phyloP scores from a whole-genome alignment of 2,329 filamentous ascomycete species.

The Drechmeria coniospora region DNA sequence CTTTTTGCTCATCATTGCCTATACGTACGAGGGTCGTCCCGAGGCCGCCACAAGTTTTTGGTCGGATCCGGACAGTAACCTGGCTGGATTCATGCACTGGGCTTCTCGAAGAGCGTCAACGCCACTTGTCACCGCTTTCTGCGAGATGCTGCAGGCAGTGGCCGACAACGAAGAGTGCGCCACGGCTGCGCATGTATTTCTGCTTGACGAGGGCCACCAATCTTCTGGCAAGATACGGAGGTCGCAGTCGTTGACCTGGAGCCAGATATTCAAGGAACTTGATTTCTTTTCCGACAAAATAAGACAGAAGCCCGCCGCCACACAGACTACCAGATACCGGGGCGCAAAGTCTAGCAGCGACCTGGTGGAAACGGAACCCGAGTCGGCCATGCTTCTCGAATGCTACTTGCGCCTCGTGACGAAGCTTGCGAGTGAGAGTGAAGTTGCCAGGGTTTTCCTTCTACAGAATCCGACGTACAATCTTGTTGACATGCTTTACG shows the following conservation, averaged over 20 bases:
- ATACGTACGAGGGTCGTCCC: conserved; percentile 71
- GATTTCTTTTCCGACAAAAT: conserved; percentile 70
- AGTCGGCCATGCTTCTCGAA: conserved; percentile 92
- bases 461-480: conserved; percentile 49
- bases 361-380: conserved; percentile 68
- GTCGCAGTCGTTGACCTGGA: conserved; percentile 77
- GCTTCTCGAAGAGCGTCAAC: conserved; percentile 90
- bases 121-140: conserved; percentile 90
- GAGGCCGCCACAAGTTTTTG: conserved; percentile 83
- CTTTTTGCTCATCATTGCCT: conserved; percentile 84
- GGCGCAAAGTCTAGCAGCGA: conserved; percentile 46
- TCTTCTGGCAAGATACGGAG: conserved; percentile 65
- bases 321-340: conserved; percentile 28
- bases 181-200: conserved; percentile 70
- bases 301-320: conserved; percentile 48
- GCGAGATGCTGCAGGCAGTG: conserved; percentile 85
- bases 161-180: conserved; percentile 73
- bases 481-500: conserved; percentile 59
- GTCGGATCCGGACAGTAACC: conserved; percentile 80
- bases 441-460: conserved; percentile 57
- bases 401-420: conserved; percentile 81
- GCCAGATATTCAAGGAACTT: conserved; percentile 82
- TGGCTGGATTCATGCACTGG: conserved; percentile 93
- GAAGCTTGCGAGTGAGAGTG: conserved; percentile 63
- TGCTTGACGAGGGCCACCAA: conserved; percentile 69